phyloP scores from a whole-genome alignment of 306 rosid species.

The Quercus wislizeni region DNA sequence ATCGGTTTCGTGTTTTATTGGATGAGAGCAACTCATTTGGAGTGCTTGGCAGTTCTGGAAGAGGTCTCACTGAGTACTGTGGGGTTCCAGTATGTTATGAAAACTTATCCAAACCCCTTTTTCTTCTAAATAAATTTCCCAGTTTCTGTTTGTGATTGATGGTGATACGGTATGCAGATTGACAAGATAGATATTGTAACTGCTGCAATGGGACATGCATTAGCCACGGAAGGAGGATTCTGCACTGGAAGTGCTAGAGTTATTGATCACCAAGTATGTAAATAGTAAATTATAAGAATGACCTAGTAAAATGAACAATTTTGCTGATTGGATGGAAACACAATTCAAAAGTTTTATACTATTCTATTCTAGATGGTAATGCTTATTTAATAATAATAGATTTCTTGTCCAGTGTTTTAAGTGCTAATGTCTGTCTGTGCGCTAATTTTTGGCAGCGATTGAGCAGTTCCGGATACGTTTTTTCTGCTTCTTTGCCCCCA shows the following conservation, averaged over 20 bases:
- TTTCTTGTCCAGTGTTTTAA: slow-evolving; percentile 12
- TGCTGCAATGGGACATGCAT: slow-evolving; percentile 96
- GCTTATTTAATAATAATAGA: slow-evolving; percentile 9
- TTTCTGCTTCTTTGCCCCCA: slow-evolving; percentile 99
- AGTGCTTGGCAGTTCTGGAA: slow-evolving; percentile 86
- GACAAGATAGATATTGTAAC: slow-evolving; percentile 91
- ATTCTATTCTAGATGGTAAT: slow-evolving; percentile 14
- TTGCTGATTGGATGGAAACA: slow-evolving; percentile 7
- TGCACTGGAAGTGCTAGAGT: slow-evolving; percentile 95
- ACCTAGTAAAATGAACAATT: not conserved
- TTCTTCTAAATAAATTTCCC: not conserved
- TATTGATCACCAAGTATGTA: slow-evolving; percentile 91
- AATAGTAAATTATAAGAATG: slow-evolving; percentile 19
- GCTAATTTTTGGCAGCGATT: slow-evolving; percentile 62
- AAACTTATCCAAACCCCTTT: not conserved
- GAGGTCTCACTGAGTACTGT: slow-evolving; percentile 84
- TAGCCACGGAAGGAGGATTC: slow-evolving; percentile 98
- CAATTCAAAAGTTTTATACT: not conserved
- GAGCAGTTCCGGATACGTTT: slow-evolving; percentile 96
- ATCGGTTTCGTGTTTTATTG: slow-evolving; percentile 77
- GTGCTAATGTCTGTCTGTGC: slow-evolving; percentile 25
- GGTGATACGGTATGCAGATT: slow-evolving; percentile 50
- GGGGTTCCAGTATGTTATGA: slow-evolving; percentile 72
- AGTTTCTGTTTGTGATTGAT: slow-evolving; percentile 32
- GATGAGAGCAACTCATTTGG: slow-evolving; percentile 99